Evolutionary conservation across 2,329 filamentous ascomycete genomes (phyloP), one percentile per base, ranked within the genome.

Genomic region (Ambrosiella xylebori): DNA sequence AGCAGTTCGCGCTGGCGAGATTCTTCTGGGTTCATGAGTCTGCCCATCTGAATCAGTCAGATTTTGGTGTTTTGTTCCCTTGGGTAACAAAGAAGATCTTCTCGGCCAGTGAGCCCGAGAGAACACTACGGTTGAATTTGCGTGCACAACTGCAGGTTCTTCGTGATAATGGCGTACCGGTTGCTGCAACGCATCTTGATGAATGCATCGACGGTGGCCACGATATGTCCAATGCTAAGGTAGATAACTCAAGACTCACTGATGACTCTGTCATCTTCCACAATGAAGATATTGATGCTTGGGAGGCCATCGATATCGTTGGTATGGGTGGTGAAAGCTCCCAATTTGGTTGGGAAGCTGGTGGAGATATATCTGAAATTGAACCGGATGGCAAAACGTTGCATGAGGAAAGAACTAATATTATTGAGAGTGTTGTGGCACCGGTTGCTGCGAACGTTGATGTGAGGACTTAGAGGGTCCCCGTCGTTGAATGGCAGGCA

Each of bases 31-130:
- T 87, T 2, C 67, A 75, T 12, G 73, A 78, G 50, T 85, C 83
- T n/a, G 86, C 88, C 0, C 88, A 95, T 66, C 76, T 94, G 35
- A 87, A 79, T 59, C 88, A 94, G 69, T 86, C 81, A 17, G 88
- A 95, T 65, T 94, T 93, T 64, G 88, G 86, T 40, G 71, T 93
- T 27, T 70, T 95, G 19, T 94, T 94, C 65, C 87, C 87, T 0
- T 85, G 82, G 76, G 64, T 83, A 52, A 81, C 78, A 7, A 77
- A 74, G 63, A 77, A 74, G 63, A 74, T 82, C 7, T 79, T 82
- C 63, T 73, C 74, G 1, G 76, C 76, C 0, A 74, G 77, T 52
- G 72, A 79, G 56, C 80, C 81, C 0, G 79, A 81, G 65, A 73
- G 79, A 11, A 75, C 77, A 0, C 66, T 84, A 54, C 73, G 78